Percentiles rank a stretch among this genome's conserved stretches.
These are phyloP conservation scores for Apiotrichum gamsii DNA, from an alignment of 1,284 basidiomycete species.

Conservation along the genomic window DNA sequence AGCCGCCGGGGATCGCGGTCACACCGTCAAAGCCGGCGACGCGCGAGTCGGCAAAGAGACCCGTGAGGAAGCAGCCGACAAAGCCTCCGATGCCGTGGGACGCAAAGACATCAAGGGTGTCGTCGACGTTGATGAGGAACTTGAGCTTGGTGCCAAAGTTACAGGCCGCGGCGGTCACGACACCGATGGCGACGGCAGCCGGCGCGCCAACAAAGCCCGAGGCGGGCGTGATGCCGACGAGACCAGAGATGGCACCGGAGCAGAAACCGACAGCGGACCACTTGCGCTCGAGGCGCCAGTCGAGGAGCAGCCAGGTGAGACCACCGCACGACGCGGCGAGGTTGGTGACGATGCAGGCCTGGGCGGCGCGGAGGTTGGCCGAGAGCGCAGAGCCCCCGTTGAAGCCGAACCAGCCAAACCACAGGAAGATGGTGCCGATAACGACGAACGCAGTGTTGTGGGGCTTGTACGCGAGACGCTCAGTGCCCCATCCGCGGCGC, in stretches of 20 bases:
- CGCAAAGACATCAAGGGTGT: constrained; percentile 67
- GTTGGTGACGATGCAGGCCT: constrained; percentile 91
- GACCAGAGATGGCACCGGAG: constrained; percentile 83
- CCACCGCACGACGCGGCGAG: constrained; percentile 77
- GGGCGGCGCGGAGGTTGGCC: constrained; percentile 79
- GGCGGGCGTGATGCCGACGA: constrained; percentile 79
- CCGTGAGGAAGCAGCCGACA: constrained; percentile 62
- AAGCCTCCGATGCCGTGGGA: constrained; percentile 84
- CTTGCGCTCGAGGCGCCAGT: constrained; percentile 86
- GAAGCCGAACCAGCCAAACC: constrained; percentile 98
- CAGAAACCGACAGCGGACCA: constrained; percentile 94
- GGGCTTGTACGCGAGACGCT: constrained; percentile 75
- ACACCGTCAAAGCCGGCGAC: constrained; percentile 79
- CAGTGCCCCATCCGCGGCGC: constrained; percentile 84
- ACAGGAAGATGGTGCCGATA: constrained; percentile 86
- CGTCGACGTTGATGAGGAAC: constrained; percentile 59
- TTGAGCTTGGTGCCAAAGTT: constrained; percentile 96
- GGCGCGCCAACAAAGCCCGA: constrained; percentile 80
- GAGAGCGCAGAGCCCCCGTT: constrained; percentile 64
- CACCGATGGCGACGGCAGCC: constrained; percentile 76
- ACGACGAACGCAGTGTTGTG: constrained; percentile 83
- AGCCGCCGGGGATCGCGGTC: constrained; percentile 70
- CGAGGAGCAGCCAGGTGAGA: constrained; percentile 91
- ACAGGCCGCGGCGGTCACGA: constrained; percentile 74
- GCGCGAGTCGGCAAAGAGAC: constrained; percentile 77